Evolutionary conservation across 148 eudicot species (phyloP), one percentile per base, ranked within the genome.

Genomic region (Chenopodium berlandieri): DNA sequence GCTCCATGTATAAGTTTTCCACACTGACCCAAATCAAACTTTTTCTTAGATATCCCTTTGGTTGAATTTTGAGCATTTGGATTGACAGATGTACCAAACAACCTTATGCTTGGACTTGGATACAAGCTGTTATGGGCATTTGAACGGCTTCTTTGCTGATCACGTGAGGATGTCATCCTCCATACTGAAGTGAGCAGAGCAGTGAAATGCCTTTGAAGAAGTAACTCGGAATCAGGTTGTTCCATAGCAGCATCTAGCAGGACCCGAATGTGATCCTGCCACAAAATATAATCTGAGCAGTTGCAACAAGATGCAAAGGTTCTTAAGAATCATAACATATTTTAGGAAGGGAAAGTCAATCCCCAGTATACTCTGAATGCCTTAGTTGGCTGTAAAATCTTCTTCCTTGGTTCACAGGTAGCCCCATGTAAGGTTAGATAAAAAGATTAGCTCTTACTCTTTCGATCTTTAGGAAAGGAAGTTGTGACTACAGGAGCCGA

Each of bases 121-220:
- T 79, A 82, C 44, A 81, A 80, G 71, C 88, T 86, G 23, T 85
- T 89, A 74, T 86, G 86, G 30, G 89, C 65, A 85, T 82, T 75
- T 4, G 85, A 71, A 75, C 78, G 80, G 71, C 47, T 86, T 19
- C 74, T 84, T 50, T 75, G 89, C 77, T 75, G 91, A 80, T 83
- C 86, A 80, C 81, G 79, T 44, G 88, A 79, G 17, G 90, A 86
- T 73, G 82, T 81, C 82, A 84, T 81, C 82, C 91, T 92, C 98
- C 98, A 97, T 34, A 83, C 88, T 66, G 98, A 83, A 78, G 92
- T 88, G 75, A 97, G 89, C 78, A 97, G 77, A 54, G 92, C 84
- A 83, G 90, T 90, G 83, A 97, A 97, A 86, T 97, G 99, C 80
- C 85, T 88, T 79, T 94, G 99, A 84, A 94, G 86, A 78, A 94